Conservation (phyloP, 768 basidiomycete species). For the Tylopilus intermedius region DNA sequence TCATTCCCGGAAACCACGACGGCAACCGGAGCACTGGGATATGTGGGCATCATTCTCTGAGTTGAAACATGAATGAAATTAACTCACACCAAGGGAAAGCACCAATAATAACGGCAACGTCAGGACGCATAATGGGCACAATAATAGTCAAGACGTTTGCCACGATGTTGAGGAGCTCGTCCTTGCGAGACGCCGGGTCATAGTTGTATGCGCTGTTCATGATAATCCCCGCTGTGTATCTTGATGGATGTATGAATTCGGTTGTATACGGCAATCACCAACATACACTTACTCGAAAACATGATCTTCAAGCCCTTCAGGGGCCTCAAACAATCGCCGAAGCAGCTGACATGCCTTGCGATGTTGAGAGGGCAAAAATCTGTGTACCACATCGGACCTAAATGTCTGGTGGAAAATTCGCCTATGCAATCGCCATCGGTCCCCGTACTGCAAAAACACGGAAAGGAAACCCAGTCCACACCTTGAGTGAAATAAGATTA, state of each 20-base stretch:
- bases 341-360: slow-evolving; percentile 4
- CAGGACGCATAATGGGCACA: neutral
- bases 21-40: slow-evolving; percentile 2
- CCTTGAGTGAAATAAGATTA: neutral
- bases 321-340: neutral
- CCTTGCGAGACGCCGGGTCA: neutral
- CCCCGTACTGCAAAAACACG: neutral
- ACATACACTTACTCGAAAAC: slow-evolving; percentile 5
- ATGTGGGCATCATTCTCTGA: neutral
- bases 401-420: neutral
- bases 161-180: neutral
- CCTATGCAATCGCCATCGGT: slow-evolving; percentile 6
- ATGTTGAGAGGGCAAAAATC: neutral
- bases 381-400: neutral
- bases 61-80: no score
- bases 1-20: slow-evolving; percentile 4
- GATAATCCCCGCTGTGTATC: neutral
- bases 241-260: neutral
- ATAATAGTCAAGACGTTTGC: neutral
- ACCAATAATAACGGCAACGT: neutral
- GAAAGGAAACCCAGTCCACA: neutral
- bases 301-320: neutral
- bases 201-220: slow-evolving; percentile 2
- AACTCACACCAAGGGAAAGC: no score
- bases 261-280: neutral